These are phyloP conservation scores for Ophiostoma ulmi DNA, from an alignment of 2,329 filamentous ascomycete species.

Conservation along the genomic window DNA sequence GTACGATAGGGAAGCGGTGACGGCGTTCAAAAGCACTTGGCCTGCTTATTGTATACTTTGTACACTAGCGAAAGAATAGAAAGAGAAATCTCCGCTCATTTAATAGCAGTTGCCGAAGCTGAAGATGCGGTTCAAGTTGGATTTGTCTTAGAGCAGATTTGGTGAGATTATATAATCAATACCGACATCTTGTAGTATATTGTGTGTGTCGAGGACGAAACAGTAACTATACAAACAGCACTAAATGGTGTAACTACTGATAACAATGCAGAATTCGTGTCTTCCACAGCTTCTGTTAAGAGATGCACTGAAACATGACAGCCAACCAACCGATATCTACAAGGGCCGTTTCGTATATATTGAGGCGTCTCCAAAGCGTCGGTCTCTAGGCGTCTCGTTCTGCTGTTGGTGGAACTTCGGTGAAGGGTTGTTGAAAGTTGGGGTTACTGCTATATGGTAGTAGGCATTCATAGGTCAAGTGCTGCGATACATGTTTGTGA, in stretches of 20 bases:
- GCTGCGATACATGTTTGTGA: not conserved
- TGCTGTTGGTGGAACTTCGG: no score
- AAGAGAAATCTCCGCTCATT: not conserved
- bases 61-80: not conserved
- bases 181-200: not conserved
- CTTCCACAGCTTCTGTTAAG: not conserved
- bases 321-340: not conserved
- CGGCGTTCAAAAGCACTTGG: not conserved
- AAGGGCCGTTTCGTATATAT: conserved; percentile 1
- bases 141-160: not conserved
- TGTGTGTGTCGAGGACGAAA: not conserved
- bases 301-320: not conserved
- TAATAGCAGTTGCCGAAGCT: not conserved
- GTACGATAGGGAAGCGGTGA: not conserved
- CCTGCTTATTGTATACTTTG: not conserved
- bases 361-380: not conserved
- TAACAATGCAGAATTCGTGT: not conserved
- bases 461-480: not conserved
- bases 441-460: not conserved
- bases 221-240: not conserved
- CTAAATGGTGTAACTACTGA: not conserved
- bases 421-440: not conserved
- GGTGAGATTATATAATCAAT: not conserved
- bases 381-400: not conserved
- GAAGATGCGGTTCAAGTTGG: not conserved